A percentile compares a stretch with the other conserved stretches of the same genome.
Evolutionary conservation across 2,329 filamentous ascomycete genomes (phyloP).

Genomic region (Aspergillus ochraceoroseus): DNA sequence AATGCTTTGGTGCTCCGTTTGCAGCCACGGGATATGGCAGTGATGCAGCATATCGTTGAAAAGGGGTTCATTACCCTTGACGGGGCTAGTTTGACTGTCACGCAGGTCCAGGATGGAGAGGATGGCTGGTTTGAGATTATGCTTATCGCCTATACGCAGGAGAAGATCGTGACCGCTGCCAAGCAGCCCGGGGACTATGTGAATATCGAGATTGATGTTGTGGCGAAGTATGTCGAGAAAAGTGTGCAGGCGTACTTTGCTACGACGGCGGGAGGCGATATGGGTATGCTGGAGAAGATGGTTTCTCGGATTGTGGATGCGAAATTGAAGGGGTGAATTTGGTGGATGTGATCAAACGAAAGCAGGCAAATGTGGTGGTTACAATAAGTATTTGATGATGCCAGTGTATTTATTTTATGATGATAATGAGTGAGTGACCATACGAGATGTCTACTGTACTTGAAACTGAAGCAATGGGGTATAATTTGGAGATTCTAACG

Average conservation of each 20-base stretch:
- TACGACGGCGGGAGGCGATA: slow-evolving; percentile 36
- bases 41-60: slow-evolving; percentile 85
- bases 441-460: background rate
- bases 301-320: slow-evolving; percentile 70
- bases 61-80: slow-evolving; percentile 95
- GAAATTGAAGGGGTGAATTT: slow-evolving; percentile 50
- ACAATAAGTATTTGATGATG: no score
- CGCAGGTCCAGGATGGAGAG: slow-evolving; percentile 70
- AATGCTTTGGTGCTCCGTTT: slow-evolving; percentile 87
- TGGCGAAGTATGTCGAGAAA: slow-evolving; percentile 65
- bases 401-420: background rate
- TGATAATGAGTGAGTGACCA: background rate
- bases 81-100: slow-evolving; percentile 90
- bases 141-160: slow-evolving; percentile 95
- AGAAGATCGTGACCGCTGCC: slow-evolving; percentile 73
- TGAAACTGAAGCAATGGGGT: slow-evolving; percentile 12
- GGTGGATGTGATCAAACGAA: no score
- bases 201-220: slow-evolving; percentile 90
- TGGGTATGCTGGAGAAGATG: slow-evolving; percentile 63
- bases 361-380: background rate
- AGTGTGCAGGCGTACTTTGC: slow-evolving; percentile 74
- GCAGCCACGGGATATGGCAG: slow-evolving; percentile 60
- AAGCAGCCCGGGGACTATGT: slow-evolving; percentile 77
- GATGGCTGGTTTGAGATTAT: slow-evolving; percentile 92
- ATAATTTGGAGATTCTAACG: slow-evolving; percentile 16